Conservation (phyloP, 2,329 filamentous ascomycete genomes). For the Hymenoscyphus infarciens region DNA sequence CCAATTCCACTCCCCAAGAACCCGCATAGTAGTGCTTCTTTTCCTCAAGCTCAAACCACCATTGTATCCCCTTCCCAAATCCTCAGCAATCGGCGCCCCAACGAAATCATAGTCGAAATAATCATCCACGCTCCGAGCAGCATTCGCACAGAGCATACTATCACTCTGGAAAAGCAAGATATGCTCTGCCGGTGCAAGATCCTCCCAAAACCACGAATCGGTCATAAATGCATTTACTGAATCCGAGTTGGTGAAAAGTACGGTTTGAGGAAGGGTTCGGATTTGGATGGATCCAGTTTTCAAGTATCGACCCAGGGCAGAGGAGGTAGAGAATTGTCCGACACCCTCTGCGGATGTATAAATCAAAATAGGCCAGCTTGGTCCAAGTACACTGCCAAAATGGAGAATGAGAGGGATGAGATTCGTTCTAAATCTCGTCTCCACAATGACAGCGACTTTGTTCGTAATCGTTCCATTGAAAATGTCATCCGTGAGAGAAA, state of each 20-base stretch:
- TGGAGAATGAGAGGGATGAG: constrained; percentile 41
- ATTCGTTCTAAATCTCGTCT: constrained; percentile 36
- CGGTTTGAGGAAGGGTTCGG: constrained; percentile 38
- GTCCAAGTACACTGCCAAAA: constrained; percentile 41
- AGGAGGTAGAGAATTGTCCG: constrained; percentile 33
- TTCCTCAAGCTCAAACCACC: constrained; percentile 40
- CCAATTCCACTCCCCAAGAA: constrained; percentile 32
- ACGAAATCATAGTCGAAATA: constrained; percentile 38
- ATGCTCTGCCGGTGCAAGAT: constrained; percentile 34
- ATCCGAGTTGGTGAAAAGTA: constrained; percentile 35
- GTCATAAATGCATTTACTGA: constrained; percentile 34
- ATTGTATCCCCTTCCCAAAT: constrained; percentile 33
- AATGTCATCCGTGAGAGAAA: constrained; percentile 10
- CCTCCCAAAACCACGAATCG: constrained; percentile 36
- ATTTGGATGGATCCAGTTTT: constrained; percentile 37
- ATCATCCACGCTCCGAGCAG: constrained; percentile 35
- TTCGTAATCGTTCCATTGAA: constrained; percentile 27
- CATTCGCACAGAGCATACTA: constrained; percentile 37
- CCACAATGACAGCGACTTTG: constrained; percentile 39
- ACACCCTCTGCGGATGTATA: constrained; percentile 38
- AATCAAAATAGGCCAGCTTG: constrained; percentile 43
- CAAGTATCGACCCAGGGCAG: constrained; percentile 39
- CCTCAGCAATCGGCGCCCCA: constrained; percentile 34
- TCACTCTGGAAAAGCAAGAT: constrained; percentile 38
- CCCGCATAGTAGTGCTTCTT: constrained; percentile 34